phyloP scores from a whole-genome alignment of 495 filamentous ascomycete genomes.

The Xylaria telfairii region DNA sequence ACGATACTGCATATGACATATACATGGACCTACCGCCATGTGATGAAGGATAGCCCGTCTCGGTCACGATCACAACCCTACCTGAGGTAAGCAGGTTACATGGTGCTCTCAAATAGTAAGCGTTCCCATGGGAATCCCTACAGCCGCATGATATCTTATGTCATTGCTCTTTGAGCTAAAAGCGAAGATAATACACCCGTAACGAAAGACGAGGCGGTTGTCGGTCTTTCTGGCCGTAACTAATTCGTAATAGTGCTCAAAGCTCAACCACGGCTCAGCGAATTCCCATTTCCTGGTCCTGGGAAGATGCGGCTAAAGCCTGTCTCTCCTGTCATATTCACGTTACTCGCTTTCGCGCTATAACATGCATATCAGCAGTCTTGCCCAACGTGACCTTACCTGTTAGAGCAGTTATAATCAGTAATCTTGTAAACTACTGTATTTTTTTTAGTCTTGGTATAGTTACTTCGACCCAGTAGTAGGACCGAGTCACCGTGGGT shows the following conservation, averaged over 20 bases:
- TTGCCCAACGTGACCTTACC: constrained; percentile 25
- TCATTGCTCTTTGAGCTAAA: not conserved
- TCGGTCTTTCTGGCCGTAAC: not conserved
- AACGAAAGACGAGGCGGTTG: no score
- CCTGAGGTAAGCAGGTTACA: not conserved
- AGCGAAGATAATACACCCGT: no score
- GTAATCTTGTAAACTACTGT: constrained; percentile 3
- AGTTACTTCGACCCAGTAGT: constrained; percentile 8
- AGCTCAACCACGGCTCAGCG: constrained; percentile 8
- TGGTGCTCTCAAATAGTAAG: not conserved
- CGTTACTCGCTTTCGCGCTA: constrained; percentile 7
- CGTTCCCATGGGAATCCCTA: not conserved
- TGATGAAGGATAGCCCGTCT: constrained; percentile 13
- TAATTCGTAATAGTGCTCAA: not conserved
- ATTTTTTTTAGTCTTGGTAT: not conserved
- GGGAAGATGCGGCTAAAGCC: constrained; percentile 18
- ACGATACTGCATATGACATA: constrained; percentile 30
- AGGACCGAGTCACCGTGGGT: constrained; percentile 23
- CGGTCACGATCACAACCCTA: not conserved
- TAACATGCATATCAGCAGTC: constrained; percentile 23
- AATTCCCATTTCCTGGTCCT: constrained; percentile 25
- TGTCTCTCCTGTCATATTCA: not conserved
- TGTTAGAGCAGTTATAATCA: constrained; percentile 8
- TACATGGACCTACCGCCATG: constrained; percentile 23
- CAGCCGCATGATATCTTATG: constrained; percentile 2